A percentile compares a stretch with the other conserved stretches of the same genome.
These are phyloP conservation scores for Taiwanofungus camphoratus DNA, from an alignment of 1,284 basidiomycete species.

Conservation along the genomic window DNA sequence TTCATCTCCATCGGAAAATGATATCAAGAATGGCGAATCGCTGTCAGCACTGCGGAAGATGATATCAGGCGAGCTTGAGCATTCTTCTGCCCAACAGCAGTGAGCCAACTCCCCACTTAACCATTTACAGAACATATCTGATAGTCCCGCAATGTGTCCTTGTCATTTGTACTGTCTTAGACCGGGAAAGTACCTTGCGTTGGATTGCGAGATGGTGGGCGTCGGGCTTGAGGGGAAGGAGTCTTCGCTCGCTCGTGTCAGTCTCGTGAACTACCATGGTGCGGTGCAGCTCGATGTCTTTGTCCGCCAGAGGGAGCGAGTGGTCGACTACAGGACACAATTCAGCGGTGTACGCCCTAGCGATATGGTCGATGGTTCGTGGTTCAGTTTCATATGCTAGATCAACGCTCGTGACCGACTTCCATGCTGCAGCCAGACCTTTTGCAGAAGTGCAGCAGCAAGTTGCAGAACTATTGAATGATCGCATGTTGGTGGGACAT, in stretches of 20 bases:
- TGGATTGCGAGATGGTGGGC: conserved; percentile 99
- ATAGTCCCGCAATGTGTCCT: neutral
- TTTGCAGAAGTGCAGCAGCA: conserved; percentile 80
- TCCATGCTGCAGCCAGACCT: conserved; percentile 48
- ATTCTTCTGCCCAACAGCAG: conserved; percentile 37
- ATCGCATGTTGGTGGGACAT: conserved; percentile 87
- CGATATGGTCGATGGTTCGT: conserved; percentile 69
- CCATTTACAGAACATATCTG: neutral
- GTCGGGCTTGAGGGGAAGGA: conserved; percentile 79
- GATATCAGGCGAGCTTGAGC: conserved; percentile 42
- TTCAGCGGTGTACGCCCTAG: conserved; percentile 80
- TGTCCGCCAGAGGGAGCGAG: conserved; percentile 82
- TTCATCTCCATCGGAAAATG: conserved; percentile 4
- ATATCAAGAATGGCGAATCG: conserved; percentile 42
- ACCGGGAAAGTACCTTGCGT: conserved; percentile 73
- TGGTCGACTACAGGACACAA: conserved; percentile 92
- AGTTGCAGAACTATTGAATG: conserved; percentile 77
- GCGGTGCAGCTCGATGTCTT: conserved; percentile 80
- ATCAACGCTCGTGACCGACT: neutral
- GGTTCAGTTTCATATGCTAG: neutral
- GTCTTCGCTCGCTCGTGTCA: conserved; percentile 86
- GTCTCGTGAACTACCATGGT: conserved; percentile 89
- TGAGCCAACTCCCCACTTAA: conserved; percentile 29
- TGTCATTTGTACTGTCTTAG: conserved; percentile 28
- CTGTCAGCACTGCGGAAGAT: conserved; percentile 41